Evolutionary conservation across 306 rosid species (phyloP).

Genomic region (Comarum palustre): DNA sequence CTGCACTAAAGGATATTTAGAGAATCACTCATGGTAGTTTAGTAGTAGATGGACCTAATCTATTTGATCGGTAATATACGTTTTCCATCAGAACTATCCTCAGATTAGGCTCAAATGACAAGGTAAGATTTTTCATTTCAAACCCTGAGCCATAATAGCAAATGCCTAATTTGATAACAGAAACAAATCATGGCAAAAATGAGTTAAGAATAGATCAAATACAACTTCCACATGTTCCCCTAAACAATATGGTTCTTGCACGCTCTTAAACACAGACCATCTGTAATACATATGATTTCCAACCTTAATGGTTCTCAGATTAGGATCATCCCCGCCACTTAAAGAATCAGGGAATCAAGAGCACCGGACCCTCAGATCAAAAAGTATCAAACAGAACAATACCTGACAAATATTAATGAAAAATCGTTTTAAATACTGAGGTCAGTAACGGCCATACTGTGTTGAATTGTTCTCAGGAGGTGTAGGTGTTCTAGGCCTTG

Average conservation of each 20-base stretch:
- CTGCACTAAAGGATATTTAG: not conserved
- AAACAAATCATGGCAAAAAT: not conserved
- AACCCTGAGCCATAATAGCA: not conserved
- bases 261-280: not conserved
- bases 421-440: conserved; percentile 20
- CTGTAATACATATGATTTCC: not conserved
- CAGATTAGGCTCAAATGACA: not conserved
- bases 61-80: no score
- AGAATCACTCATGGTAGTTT: not conserved
- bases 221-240: conserved; percentile 2
- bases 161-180: not conserved
- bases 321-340: not conserved
- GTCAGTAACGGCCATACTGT: conserved; percentile 45
- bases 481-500: conserved; percentile 72
- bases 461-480: conserved; percentile 26
- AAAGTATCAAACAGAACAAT: conserved; percentile 2
- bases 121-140: not conserved
- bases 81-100: no score
- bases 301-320: conserved; percentile 1
- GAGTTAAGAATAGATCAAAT: not conserved
- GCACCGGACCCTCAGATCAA: conserved; percentile 8
- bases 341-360: conserved; percentile 3
- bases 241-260: not conserved
- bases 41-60: no score
- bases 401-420: conserved; percentile 16